Conservation (phyloP, 176 grass and related monocot genomes). For the Aegilops umbellulata region DNA sequence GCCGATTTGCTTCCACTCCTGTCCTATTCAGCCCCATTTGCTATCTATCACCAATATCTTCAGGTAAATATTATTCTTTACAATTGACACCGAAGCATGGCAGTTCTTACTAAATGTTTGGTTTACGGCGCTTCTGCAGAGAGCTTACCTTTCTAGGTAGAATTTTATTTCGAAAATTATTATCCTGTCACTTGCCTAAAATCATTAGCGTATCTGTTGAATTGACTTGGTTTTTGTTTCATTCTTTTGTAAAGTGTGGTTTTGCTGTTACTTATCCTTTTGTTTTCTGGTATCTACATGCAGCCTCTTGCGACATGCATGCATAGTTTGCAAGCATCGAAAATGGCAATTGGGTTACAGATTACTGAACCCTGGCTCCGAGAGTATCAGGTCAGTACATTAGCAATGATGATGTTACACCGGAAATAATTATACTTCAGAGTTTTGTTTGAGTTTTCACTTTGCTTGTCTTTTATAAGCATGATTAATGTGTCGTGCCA, state of each 20-base stretch:
- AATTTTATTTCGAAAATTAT: neutral
- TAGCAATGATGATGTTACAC: no score
- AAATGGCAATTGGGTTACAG: constrained; percentile 70
- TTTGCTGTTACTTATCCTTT: constrained; percentile 18
- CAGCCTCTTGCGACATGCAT: constrained; percentile 91
- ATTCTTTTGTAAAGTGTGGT: neutral
- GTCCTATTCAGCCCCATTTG: constrained; percentile 88
- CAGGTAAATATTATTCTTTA: constrained; percentile 38
- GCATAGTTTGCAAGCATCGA: constrained; percentile 72
- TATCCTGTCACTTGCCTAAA: no score
- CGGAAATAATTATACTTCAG: no score
- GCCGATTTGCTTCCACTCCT: constrained; percentile 77
- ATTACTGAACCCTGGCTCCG: constrained; percentile 95
- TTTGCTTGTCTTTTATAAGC: no score
- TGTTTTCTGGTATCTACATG: neutral
- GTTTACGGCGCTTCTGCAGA: neutral
- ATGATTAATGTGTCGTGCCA: no score
- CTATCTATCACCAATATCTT: constrained; percentile 85
- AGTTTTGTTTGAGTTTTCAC: no score
- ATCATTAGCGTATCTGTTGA: no score
- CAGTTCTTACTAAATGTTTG: neutral
- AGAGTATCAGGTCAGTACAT: constrained; percentile 82
- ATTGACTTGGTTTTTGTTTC: neutral
- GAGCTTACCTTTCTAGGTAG: neutral
- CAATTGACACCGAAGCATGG: neutral